A percentile compares a stretch with the other conserved stretches of the same genome.
Conservation (phyloP, 768 basidiomycete species). For the Pholiota microspora region DNA sequence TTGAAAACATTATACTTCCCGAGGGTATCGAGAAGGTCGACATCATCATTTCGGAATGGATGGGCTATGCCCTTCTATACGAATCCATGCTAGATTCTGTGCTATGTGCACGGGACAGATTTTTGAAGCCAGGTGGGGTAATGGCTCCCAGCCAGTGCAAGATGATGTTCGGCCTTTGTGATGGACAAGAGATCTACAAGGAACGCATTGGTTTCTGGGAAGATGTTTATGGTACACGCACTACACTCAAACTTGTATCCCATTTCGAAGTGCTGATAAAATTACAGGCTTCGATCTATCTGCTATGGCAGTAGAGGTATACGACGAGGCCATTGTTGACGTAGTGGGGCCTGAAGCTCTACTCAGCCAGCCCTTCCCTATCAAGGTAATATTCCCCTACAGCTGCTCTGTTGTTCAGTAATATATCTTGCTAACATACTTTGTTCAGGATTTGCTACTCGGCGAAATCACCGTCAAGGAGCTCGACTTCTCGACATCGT, state of each 20-base stretch:
- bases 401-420: background rate
- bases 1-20: conserved; percentile 83
- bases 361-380: conserved; percentile 55
- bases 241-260: background rate
- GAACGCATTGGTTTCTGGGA: conserved; percentile 90
- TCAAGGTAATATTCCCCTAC: conserved; percentile 54
- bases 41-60: conserved; percentile 97
- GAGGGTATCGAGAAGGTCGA: conserved; percentile 77
- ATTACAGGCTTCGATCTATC: conserved; percentile 81
- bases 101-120: conserved; percentile 82
- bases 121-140: conserved; percentile 71
- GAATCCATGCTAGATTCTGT: conserved; percentile 99
- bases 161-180: conserved; percentile 83
- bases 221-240: conserved; percentile 74
- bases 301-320: conserved; percentile 72
- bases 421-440: background rate
- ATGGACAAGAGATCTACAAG: conserved; percentile 69
- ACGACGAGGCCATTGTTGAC: conserved; percentile 83
- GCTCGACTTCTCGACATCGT: conserved; percentile 78
- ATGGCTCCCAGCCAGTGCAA: conserved; percentile 91
- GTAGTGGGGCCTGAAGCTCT: conserved; percentile 66
- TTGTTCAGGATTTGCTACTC: conserved; percentile 70
- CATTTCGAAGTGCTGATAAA: background rate
- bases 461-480: conserved; percentile 61
- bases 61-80: conserved; percentile 90